A percentile compares a stretch with the other conserved stretches of the same genome.
These are phyloP conservation scores for Arxiozyma bovina DNA, from an alignment of 1,139 yeast genomes.

Conservation along the genomic window DNA sequence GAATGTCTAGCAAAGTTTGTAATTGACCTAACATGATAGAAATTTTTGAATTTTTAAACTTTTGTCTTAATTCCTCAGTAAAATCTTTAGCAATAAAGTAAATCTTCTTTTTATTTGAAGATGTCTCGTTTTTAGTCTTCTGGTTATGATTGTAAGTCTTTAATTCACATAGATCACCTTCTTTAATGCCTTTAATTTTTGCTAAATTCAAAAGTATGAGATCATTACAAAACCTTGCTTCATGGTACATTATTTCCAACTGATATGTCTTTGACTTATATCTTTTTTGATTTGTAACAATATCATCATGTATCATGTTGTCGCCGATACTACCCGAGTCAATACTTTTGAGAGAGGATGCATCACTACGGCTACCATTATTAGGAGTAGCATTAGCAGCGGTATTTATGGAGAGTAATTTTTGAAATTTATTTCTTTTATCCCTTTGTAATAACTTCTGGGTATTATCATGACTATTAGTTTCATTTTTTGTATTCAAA, in stretches of 20 bases:
- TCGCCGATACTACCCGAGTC: not conserved
- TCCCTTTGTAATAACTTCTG: not conserved
- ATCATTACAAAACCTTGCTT: conserved; percentile 47
- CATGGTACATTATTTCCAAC: conserved; percentile 68
- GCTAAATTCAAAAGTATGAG: conserved; percentile 55
- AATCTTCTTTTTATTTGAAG: conserved; percentile 30
- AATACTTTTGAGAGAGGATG: not conserved
- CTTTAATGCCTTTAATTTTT: conserved; percentile 49
- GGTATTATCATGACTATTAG: not conserved
- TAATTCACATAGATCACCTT: conserved; percentile 72
- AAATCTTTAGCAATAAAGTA: conserved; percentile 40
- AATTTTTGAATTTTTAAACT: conserved; percentile 30
- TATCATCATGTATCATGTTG: not conserved
- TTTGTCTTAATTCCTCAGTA: conserved; percentile 30
- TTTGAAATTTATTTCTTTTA: not conserved
- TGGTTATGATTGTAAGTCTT: conserved; percentile 30
- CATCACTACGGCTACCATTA: not conserved
- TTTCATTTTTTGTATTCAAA: not conserved
- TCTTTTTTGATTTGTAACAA: not conserved
- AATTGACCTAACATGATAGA: conserved; percentile 59
- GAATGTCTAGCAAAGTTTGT: conserved; percentile 53
- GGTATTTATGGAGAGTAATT: not conserved
- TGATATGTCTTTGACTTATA: conserved; percentile 1
- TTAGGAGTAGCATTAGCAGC: not conserved
- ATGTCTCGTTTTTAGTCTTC: not conserved